Evolutionary conservation across 1,284 basidiomycete species (phyloP), one percentile per base, ranked within the genome.

Genomic region (Moesziomyces globuligerus): DNA sequence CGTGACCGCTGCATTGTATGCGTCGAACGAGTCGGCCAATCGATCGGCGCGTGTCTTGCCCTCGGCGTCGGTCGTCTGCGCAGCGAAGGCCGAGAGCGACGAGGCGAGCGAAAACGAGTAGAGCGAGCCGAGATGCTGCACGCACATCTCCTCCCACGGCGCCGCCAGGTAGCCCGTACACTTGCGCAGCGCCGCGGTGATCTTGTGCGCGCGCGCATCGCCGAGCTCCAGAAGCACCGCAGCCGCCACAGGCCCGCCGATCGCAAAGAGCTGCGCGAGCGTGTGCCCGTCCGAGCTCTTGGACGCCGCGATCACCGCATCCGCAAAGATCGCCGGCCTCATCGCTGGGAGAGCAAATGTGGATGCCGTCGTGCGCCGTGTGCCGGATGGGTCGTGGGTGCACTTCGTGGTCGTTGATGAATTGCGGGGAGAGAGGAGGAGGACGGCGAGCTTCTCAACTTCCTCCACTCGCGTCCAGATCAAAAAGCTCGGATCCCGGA

Each of bases 71-170:
- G 52, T 24, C 3, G 37, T 34, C 5, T 49, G 28, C 0, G 11
- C 17, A 17, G 53, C 32, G 15, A 38, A 52, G 23, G 13, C 36
- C 7, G 48, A 11, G 1, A 74, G 40, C 7, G 70, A 52, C 13
- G 60, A 64, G 20, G 53, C 54, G 32, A 76, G 40, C 1, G 67
- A 73, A 10, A 76, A 72, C 3, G 44, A 39, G 45, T 74, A 61
- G 3, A 75, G 47, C 6, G 65, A 40, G 4, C 44, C n/a, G 2
- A 78, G 48, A 36, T 77, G 75, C 18, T 59, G 50, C 29, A 46
- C 28, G 15, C 61, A 62, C 49, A 80, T 56, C n/a, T 79, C 78
- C n/a, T 67, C 62, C 79, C 80, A 81, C 1, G 74, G 74, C 13
- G 57, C 15, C 0, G 48, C 48, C 5, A 80, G 66, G 53, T 55